Percentiles rank a stretch among this genome's conserved stretches.
These are phyloP conservation scores for Saprolegnia parasitica DNA, from an alignment of 352 stramenopile genomes.

Conservation along the genomic window DNA sequence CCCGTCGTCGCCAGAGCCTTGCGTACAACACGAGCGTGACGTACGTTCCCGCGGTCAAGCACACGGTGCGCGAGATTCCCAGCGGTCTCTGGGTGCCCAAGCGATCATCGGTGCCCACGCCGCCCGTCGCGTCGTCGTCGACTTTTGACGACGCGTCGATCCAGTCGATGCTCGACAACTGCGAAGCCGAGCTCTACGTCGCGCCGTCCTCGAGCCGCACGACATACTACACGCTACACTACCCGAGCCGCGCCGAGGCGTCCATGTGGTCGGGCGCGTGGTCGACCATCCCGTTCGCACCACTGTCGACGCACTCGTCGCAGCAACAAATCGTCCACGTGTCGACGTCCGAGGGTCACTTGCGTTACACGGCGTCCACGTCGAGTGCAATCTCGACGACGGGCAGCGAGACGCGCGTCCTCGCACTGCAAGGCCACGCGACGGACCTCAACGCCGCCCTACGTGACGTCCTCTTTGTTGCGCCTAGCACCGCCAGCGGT, in stretches of 20 bases:
- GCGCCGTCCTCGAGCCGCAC: not conserved
- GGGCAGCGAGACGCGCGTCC: not conserved
- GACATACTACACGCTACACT: conserved; percentile 6
- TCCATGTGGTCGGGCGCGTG: conserved; percentile 10
- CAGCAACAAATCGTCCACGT: not conserved
- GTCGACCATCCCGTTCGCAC: not conserved
- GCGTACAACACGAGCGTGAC: conserved; percentile 4
- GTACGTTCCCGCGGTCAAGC: not conserved
- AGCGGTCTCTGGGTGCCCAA: not conserved
- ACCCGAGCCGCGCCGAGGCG: not conserved
- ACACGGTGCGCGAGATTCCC: not conserved
- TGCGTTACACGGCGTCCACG: not conserved
- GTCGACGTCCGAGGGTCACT: not conserved
- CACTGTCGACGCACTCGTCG: not conserved
- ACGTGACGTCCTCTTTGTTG: not conserved
- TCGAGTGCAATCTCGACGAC: not conserved
- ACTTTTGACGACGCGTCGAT: not conserved
- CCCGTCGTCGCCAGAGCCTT: not conserved
- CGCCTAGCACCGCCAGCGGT: not conserved
- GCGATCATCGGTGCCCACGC: not conserved
- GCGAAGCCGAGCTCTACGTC: not conserved
- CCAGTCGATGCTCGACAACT: conserved; percentile 9
- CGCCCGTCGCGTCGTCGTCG: too few relatives aligned
- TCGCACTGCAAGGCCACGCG: not conserved
- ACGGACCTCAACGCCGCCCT: not conserved